Conservation (phyloP, 148 eudicot species). For the Vaccinium macrocarpon region DNA sequence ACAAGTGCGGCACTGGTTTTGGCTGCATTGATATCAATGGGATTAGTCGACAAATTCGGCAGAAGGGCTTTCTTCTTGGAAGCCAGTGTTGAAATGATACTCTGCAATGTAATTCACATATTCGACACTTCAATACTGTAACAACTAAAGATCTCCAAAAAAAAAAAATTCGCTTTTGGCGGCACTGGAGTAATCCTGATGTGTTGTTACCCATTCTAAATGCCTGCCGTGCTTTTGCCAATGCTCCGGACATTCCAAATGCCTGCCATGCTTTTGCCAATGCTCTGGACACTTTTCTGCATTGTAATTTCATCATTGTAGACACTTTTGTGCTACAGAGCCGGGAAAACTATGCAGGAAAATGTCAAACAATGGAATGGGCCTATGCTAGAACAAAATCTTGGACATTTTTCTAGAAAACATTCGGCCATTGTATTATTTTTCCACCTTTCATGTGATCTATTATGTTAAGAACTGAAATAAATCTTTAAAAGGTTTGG, state of each 20-base stretch:
- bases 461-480: background rate
- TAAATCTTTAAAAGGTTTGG: constrained; percentile 1
- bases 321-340: background rate
- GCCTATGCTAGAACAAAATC: background rate
- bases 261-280: background rate
- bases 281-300: background rate
- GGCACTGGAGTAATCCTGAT: background rate
- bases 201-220: background rate
- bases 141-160: background rate
- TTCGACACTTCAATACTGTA: background rate
- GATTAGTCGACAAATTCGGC: constrained; percentile 71
- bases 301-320: background rate
- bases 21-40: constrained; percentile 78
- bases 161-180: background rate
- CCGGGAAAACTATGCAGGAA: background rate
- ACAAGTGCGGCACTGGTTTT: constrained; percentile 67
- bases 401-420: background rate
- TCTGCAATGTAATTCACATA: constrained; percentile 52
- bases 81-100: constrained; percentile 74
- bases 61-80: constrained; percentile 71
- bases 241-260: background rate
- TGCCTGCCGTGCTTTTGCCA: background rate
- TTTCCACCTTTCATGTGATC: background rate
- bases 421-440: background rate
- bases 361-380: background rate